Evolutionary conservation across 192 early-diverging fungal genomes (phyloP), one percentile per base, ranked within the genome.

Genomic region (Entomortierella parvispora): DNA sequence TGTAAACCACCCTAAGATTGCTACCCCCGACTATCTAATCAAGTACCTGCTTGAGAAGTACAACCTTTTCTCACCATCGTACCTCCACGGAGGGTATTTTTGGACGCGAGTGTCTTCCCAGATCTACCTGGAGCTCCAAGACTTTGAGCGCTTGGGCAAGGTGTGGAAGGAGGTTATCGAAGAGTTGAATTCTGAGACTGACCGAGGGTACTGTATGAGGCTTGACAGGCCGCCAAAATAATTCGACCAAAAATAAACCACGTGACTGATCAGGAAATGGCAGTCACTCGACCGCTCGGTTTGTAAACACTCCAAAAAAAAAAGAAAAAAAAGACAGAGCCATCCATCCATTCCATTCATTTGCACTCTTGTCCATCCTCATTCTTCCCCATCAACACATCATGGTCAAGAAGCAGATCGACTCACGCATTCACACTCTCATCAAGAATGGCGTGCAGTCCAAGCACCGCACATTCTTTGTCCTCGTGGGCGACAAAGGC

Each of bases 401-500:
- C 56, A 93, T 94, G 92, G 92, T 93, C 26, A 90, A 91, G 64
- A 94, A 94, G 72, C 90, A 84, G 37, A 92, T 99, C 40, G 97
- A 99, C 86, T 93, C 95, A 57, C 91, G 97, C 58, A 92, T 99
- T 62, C 93, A 93, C 58, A 91, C 96, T 47, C 88, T 97, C 50
- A 94, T 99, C 61, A 90, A 91, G 81, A 96, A 97, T 69, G 91
- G 91, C 26, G 95, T 98, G n/a, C 90, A 93, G 74, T 88, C 85
- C 48, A 91, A 95, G 75, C 94, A 97, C 79, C 89, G 97, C 11
- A 91, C 94, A 28, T 96, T 99, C 80, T 98, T 97, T 81, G 93
- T 99, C 26, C 80, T 99, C 23, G 93, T 99, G 17, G 97, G 97
- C 51, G 97, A 99, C 85, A 90, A 89, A 59, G 96, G 96, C 62